Percentiles rank a stretch among this genome's conserved stretches.
phyloP scores from a whole-genome alignment of 768 basidiomycete genomes.

The Naganishia friedmannii region DNA sequence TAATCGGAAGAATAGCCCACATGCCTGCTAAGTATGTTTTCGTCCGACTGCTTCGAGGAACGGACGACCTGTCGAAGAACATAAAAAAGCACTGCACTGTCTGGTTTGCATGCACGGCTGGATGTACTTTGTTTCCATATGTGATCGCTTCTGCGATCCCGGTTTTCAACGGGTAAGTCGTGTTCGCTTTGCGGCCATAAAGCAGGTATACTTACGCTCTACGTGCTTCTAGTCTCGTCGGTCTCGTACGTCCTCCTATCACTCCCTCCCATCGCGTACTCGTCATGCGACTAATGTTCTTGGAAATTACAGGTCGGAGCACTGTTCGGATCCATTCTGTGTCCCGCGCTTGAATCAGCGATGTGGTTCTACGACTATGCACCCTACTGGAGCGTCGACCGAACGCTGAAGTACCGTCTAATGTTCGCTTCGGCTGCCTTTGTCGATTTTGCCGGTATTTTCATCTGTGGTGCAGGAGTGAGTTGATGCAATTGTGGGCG shows the following conservation, averaged over 20 bases:
- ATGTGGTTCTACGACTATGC: slow-evolving; percentile 47
- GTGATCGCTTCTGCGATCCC: slow-evolving; percentile 35
- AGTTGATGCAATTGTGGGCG: not conserved
- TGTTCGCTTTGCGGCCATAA: not conserved
- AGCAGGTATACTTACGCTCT: slow-evolving; percentile 29
- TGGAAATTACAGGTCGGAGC: slow-evolving; percentile 28
- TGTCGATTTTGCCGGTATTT: slow-evolving; percentile 32
- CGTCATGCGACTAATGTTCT: not conserved
- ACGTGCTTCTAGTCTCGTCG: slow-evolving; percentile 27
- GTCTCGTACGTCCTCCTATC: slow-evolving; percentile 40
- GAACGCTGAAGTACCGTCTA: slow-evolving; percentile 27
- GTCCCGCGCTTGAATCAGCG: slow-evolving; percentile 32
- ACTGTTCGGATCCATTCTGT: slow-evolving; percentile 29
- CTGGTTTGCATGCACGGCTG: slow-evolving; percentile 31
- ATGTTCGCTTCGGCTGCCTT: slow-evolving; percentile 28
- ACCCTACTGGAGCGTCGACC: slow-evolving; percentile 29
- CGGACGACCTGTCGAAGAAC: slow-evolving; percentile 25
- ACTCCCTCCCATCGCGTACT: no score
- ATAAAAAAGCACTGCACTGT: slow-evolving; percentile 26
- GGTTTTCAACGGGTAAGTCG: slow-evolving; percentile 33
- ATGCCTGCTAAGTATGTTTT: slow-evolving; percentile 32
- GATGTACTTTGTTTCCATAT: slow-evolving; percentile 36
- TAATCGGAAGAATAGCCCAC: not conserved
- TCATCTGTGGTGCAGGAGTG: slow-evolving; percentile 37
- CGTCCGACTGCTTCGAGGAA: slow-evolving; percentile 8